Conservation (phyloP, 495 filamentous ascomycete species). For the Penicillium canariense region DNA sequence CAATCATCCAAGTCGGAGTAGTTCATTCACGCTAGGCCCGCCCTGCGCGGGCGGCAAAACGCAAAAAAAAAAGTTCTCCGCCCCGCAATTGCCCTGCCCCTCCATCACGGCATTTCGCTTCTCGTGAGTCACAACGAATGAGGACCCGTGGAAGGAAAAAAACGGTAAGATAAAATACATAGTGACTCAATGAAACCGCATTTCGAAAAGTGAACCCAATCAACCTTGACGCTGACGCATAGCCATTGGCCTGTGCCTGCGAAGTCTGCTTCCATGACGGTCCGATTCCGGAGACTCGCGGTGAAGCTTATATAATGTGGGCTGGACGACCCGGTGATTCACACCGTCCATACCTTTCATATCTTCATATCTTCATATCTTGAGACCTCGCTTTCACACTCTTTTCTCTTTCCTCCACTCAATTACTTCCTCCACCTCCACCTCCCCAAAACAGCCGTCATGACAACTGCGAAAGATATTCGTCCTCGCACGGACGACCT, state of each 20-base stretch:
- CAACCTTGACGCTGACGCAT: neutral
- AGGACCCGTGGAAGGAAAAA: neutral
- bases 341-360: conserved; percentile 1
- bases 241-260: neutral
- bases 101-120: conserved; percentile 7
- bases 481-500: conserved; percentile 32
- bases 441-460: no score
- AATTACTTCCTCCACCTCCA: neutral
- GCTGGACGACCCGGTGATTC: conserved; percentile 5
- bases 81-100: conserved; percentile 24
- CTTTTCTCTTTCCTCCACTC: neutral
- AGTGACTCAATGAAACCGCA: neutral
- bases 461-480: conserved; percentile 34
- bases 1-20: neutral
- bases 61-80: conserved; percentile 15
- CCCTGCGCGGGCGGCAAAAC: neutral
- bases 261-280: neutral
- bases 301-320: conserved; percentile 26
- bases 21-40: neutral
- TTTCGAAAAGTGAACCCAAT: neutral
- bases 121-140: conserved; percentile 5
- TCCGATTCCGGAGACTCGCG: conserved; percentile 30
- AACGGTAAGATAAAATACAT: neutral
- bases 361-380: neutral
- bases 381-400: neutral